Percentiles rank a stretch among this genome's conserved stretches.
These are phyloP conservation scores for Spiromastix sp. DNA, from an alignment of 2,329 filamentous ascomycete species.

Conservation along the genomic window DNA sequence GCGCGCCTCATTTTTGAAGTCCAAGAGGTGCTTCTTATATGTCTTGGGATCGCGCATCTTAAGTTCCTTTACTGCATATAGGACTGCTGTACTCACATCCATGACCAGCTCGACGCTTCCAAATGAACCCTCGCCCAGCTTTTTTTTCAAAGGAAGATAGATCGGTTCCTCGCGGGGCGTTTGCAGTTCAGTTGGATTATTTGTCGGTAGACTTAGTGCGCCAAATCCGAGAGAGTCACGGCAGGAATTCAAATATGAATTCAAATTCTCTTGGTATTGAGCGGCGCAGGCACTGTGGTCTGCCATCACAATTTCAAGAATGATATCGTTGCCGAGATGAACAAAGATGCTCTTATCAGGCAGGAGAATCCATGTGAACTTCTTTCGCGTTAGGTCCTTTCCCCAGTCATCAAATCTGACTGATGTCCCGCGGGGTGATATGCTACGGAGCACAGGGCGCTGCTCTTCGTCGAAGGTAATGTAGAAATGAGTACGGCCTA, in stretches of 20 bases:
- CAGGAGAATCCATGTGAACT: slow-evolving; percentile 11
- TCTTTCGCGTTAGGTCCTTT: slow-evolving; percentile 3
- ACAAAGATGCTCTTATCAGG: slow-evolving; percentile 1
- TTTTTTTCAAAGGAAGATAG: slow-evolving; percentile 6
- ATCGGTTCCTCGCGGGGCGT: slow-evolving; percentile 5
- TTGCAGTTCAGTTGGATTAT: slow-evolving; percentile 3
- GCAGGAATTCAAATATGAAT: slow-evolving; percentile 2
- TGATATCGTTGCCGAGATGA: slow-evolving; percentile 2
- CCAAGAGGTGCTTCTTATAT: not conserved
- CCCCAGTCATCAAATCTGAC: slow-evolving; percentile 9
- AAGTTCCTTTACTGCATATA: slow-evolving; percentile 9
- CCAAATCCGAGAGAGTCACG: not conserved
- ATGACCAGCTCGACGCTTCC: slow-evolving; percentile 7
- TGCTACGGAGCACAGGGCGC: slow-evolving; percentile 7
- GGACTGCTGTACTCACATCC: slow-evolving; percentile 8
- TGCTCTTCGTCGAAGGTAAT: slow-evolving; percentile 8
- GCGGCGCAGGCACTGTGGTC: slow-evolving; percentile 2
- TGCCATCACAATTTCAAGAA: not conserved
- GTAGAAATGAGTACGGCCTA: slow-evolving; percentile 5
- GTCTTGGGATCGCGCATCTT: too few relatives aligned
- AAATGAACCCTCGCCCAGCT: slow-evolving; percentile 8
- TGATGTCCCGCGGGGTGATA: slow-evolving; percentile 5
- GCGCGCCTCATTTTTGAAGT: slow-evolving; percentile 7
- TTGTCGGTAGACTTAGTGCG: too few relatives aligned
- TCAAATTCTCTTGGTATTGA: slow-evolving; percentile 6